phyloP scores from a whole-genome alignment of 2,329 filamentous ascomycete genomes.

The Amauroascus verrucosus region DNA sequence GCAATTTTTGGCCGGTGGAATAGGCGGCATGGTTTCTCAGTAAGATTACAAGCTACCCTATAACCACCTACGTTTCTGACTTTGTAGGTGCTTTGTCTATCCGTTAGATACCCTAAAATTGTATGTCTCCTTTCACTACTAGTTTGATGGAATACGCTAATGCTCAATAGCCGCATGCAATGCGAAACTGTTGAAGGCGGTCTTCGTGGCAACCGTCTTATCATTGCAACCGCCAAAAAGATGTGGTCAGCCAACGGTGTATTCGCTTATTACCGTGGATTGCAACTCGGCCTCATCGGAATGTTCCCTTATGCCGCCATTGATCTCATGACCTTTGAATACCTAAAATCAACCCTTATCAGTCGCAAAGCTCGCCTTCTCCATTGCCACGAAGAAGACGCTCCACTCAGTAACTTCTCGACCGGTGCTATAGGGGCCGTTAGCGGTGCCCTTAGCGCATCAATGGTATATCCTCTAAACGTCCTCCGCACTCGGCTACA shows the following conservation, averaged over 20 bases:
- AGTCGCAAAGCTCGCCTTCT: conserved; percentile 57
- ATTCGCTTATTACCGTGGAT: conserved; percentile 72
- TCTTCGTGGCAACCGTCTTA: conserved; percentile 68
- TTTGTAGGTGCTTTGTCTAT: conserved; percentile 71
- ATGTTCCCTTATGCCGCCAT: conserved; percentile 98
- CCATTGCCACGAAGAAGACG: conserved; percentile 72
- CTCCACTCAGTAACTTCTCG: conserved; percentile 65
- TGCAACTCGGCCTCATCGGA: conserved; percentile 86
- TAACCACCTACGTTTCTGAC: neutral
- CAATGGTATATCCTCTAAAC: conserved; percentile 91
- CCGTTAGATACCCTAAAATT: conserved; percentile 64
- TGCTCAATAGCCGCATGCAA: conserved; percentile 59
- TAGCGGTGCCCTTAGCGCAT: conserved; percentile 83
- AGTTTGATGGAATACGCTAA: conserved; percentile 1
- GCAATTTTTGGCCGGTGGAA: conserved; percentile 81
- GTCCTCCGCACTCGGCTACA: conserved; percentile 84
- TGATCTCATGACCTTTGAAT: conserved; percentile 90
- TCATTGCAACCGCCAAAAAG: conserved; percentile 70
- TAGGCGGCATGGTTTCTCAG: conserved; percentile 91
- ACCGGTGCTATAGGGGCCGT: conserved; percentile 84
- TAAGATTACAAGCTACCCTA: conserved; percentile 34
- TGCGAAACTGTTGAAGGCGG: conserved; percentile 86
- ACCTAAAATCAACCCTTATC: conserved; percentile 68
- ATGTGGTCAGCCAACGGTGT: conserved; percentile 73
- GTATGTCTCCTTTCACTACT: conserved; percentile 32